phyloP scores from a whole-genome alignment of 495 filamentous ascomycete species.

The Trichoderma reesei region DNA sequence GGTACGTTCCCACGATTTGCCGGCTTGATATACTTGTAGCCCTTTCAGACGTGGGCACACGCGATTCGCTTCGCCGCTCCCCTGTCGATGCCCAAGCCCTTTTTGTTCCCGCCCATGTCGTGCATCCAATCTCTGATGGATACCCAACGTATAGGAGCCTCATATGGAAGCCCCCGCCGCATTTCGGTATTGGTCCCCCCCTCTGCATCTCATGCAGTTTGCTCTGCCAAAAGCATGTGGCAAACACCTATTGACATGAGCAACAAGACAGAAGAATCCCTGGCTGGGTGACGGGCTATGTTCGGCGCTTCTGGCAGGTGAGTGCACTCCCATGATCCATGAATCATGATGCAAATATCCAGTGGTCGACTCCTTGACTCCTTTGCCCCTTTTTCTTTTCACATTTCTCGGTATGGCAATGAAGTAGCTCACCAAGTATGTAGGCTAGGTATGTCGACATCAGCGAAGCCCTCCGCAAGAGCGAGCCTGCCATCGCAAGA shows the following conservation, averaged over 20 bases:
- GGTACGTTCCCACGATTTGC: constrained; percentile 41
- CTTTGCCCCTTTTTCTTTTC: background rate
- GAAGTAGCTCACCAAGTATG: background rate
- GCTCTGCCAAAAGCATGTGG: background rate
- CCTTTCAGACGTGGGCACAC: background rate
- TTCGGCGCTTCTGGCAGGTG: constrained; percentile 97
- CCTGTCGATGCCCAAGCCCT: constrained; percentile 13
- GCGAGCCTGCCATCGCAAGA: background rate
- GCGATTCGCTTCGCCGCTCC: background rate
- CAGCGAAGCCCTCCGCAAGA: background rate
- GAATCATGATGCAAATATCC: too few species aligned
- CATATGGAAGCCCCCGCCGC: constrained; percentile 97
- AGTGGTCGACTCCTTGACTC: background rate
- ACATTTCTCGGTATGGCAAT: background rate
- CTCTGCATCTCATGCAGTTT: background rate
- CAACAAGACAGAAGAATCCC: constrained; percentile 68
- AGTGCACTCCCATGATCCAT: constrained; percentile 13
- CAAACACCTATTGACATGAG: constrained; percentile 12
- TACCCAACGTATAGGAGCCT: constrained; percentile 56
- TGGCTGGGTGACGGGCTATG: constrained; percentile 89
- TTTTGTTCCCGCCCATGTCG: background rate
- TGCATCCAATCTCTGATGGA: constrained; percentile 8
- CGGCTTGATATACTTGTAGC: background rate
- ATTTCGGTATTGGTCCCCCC: constrained; percentile 60
- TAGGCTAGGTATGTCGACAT: background rate